phyloP scores from a whole-genome alignment of 31 red algal genomes.

The Pterothamnion heteromorphum region DNA sequence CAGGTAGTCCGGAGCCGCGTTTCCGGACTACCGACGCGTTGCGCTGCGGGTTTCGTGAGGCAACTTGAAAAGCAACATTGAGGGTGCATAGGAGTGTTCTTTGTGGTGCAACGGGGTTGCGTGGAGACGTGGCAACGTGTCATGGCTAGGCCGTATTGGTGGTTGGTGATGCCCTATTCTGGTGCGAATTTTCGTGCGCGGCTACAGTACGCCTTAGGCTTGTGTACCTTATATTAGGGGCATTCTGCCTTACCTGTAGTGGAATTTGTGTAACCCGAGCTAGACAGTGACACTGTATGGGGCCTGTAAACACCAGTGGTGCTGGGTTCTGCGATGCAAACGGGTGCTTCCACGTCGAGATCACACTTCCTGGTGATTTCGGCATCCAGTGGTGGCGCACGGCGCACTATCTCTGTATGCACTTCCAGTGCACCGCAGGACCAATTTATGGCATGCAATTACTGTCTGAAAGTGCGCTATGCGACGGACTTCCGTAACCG shows the following conservation, averaged over 20 bases:
- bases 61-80: no score
- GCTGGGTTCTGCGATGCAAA: not conserved
- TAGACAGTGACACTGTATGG: not conserved
- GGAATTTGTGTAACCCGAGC: not conserved
- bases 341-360: not conserved
- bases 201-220: not conserved
- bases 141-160: not conserved
- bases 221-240: not conserved
- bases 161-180: not conserved
- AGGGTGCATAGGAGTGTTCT: no score
- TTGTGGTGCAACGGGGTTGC: no score
- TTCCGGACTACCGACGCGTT: no score
- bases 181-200: not conserved
- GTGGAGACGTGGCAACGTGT: no score
- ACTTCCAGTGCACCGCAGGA: not conserved
- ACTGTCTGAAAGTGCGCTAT: not conserved
- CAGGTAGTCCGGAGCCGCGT: no score
- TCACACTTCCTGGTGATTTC: not conserved
- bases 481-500: not conserved
- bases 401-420: not conserved
- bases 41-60: no score
- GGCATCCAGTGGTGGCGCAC: not conserved
- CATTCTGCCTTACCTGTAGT: not conserved
- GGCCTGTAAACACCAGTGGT: not conserved
- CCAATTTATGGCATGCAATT: not conserved